phyloP scores from a whole-genome alignment of 2,329 filamentous ascomycete genomes.

The Botrytis sinoallii region DNA sequence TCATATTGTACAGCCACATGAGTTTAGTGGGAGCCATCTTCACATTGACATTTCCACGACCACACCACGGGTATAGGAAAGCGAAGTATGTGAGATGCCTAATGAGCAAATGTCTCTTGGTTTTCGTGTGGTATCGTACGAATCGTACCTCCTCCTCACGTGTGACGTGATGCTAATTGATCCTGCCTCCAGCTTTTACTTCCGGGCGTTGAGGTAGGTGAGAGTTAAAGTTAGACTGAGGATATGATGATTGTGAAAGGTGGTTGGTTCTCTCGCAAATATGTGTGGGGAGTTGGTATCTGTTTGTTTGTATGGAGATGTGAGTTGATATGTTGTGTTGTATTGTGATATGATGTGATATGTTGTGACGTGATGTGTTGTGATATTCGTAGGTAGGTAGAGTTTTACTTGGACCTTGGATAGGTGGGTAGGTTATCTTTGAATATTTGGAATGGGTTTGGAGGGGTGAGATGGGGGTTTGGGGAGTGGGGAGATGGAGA shows the following conservation, averaged over 20 bases:
- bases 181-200: neutral
- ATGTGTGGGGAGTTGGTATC: neutral
- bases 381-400: neutral
- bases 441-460: neutral
- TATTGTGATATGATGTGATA: too few species aligned
- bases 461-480: too few species aligned
- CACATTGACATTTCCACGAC: fast-evolving
- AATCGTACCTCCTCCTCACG: neutral
- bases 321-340: too few species aligned
- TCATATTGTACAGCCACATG: too few species aligned
- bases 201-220: fast-evolving
- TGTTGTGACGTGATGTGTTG: neutral
- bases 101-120: too few species aligned
- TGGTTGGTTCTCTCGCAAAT: neutral
- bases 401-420: neutral
- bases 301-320: neutral
- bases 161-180: neutral
- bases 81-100: too few species aligned
- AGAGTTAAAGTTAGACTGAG: neutral
- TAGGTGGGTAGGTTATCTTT: neutral
- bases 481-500: too few species aligned
- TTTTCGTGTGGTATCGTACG: too few species aligned
- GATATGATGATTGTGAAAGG: too few species aligned
- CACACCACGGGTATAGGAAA: too few species aligned
- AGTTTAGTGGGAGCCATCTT: too few species aligned